A percentile compares a stretch with the other conserved stretches of the same genome.
Evolutionary conservation across 106 monocot genomes (phyloP).

Genomic region (Platanthera guangdongensis): DNA sequence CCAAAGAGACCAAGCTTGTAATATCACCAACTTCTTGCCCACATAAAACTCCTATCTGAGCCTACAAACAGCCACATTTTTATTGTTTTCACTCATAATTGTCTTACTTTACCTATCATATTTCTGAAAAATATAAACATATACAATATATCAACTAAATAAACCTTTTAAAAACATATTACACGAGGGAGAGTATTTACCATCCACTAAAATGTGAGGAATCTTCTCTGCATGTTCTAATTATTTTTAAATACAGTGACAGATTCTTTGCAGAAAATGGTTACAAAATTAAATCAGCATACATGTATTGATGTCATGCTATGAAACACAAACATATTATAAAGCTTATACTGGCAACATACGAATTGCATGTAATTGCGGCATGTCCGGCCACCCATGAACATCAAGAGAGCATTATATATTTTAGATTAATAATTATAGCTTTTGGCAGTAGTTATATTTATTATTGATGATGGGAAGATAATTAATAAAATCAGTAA

Average conservation of each 20-base stretch:
- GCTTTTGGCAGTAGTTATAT: not conserved
- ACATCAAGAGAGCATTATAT: not conserved
- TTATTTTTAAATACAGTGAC: not conserved
- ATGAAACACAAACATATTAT: not conserved
- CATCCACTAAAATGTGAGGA: not conserved
- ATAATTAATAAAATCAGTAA: not conserved
- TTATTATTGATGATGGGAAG: not conserved
- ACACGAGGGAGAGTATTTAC: not conserved
- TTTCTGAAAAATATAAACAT: not conserved
- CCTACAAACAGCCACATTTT: constrained; percentile 73
- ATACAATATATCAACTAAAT: not conserved
- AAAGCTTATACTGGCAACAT: not conserved
- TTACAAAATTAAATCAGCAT: not conserved
- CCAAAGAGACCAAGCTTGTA: constrained; percentile 32
- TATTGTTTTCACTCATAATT: constrained; percentile 26
- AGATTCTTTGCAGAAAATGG: not conserved
- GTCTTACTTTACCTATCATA: not conserved
- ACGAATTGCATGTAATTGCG: not conserved
- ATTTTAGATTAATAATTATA: not conserved
- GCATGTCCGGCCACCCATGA: not conserved
- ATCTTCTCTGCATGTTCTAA: not conserved
- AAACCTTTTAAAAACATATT: not conserved
- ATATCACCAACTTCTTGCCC: constrained; percentile 86
- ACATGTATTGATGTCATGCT: not conserved
- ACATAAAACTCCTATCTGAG: constrained; percentile 72